A percentile compares a stretch with the other conserved stretches of the same genome.
Conservation (phyloP, 768 basidiomycete species). For the Tricholoma terreum region DNA sequence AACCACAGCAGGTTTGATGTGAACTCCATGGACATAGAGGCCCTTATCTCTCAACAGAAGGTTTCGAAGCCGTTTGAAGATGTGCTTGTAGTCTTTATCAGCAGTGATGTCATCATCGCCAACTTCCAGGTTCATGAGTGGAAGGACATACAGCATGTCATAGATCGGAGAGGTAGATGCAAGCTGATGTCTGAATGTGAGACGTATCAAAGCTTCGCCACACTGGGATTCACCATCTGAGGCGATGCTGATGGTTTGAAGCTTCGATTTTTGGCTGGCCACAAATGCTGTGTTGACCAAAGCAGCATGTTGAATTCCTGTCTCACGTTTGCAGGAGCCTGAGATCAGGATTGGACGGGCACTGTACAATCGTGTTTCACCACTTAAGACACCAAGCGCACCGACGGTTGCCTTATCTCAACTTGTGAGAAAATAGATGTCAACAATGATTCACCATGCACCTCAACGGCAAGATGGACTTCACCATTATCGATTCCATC, state of each 20-base stretch:
- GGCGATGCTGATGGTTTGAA: slow-evolving; percentile 12
- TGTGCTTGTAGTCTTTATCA: too few relatives aligned
- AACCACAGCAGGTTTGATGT: background rate
- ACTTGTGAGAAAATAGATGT: too few relatives aligned
- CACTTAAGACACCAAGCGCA: slow-evolving; percentile 23
- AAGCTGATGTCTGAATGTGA: slow-evolving; percentile 21
- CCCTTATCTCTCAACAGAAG: slow-evolving; percentile 21
- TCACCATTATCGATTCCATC: background rate
- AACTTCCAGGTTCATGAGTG: slow-evolving; percentile 24
- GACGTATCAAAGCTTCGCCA: slow-evolving; percentile 19
- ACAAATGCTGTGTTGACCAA: slow-evolving; percentile 12
- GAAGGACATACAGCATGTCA: slow-evolving; percentile 14
- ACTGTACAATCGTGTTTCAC: slow-evolving; percentile 22
- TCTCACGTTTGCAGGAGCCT: slow-evolving; percentile 27
- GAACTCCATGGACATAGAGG: slow-evolving; percentile 7
- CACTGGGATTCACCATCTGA: too few relatives aligned
- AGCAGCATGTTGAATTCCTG: slow-evolving; percentile 17
- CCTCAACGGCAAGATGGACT: background rate
- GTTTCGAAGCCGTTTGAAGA: slow-evolving; percentile 24
- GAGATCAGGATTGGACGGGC: slow-evolving; percentile 25
- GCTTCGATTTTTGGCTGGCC: background rate
- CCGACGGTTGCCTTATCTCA: slow-evolving; percentile 23
- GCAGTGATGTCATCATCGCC: slow-evolving; percentile 29
- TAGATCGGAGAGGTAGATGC: slow-evolving; percentile 21
- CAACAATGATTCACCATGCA: background rate